Evolutionary conservation across 2,329 filamentous ascomycete species (phyloP), one percentile per base, ranked within the genome.

Genomic region (Aureobasidium namibiae): DNA sequence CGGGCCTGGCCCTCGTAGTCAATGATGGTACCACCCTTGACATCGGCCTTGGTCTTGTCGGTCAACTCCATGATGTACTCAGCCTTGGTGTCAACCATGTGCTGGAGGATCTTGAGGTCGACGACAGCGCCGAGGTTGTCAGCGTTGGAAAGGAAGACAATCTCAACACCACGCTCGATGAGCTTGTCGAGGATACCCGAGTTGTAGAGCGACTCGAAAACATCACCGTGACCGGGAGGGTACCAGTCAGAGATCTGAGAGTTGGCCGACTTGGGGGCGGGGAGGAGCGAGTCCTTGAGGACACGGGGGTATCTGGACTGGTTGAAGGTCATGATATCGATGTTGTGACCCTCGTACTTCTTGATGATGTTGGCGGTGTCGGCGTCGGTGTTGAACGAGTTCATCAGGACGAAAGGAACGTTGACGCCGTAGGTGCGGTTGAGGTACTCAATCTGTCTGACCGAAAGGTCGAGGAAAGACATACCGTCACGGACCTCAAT

Each of bases 51-150:
- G 78, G 94, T 99, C 91, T 97, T 99, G 84, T 97, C 95, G 73
- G 94, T 99, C 80, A 99, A 80, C 80, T 99, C 94, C 94, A 99
- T 99, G 74, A 99, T 92, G 83, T 99, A 99, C 81, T 99, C 94
- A 54, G 94, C 82, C 72, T 94, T 85, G 72, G 90, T 92, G 84
- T 97, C 90, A 61, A 95, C 89, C 94, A 99, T 97, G 86, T 99
- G 94, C 80, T 99, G 92, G 66, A 99, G 84, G 72, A 99, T 97
- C 76, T 91, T 90, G 71, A 99, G 86, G 76, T 99, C 94, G 64
- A 99, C 94, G 42, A 99, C 94, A 64, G 92, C 94, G 67, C 94
- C 94, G 71, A 99, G 78, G 83, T 99, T 99, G 82, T 99, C 94
- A 56, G 95, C 94, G 78, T 99, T 99, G 78, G 94, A 97, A 63